Evolutionary conservation across 441 rosid genomes (phyloP).

Genomic region (Corymbia citriodora): DNA sequence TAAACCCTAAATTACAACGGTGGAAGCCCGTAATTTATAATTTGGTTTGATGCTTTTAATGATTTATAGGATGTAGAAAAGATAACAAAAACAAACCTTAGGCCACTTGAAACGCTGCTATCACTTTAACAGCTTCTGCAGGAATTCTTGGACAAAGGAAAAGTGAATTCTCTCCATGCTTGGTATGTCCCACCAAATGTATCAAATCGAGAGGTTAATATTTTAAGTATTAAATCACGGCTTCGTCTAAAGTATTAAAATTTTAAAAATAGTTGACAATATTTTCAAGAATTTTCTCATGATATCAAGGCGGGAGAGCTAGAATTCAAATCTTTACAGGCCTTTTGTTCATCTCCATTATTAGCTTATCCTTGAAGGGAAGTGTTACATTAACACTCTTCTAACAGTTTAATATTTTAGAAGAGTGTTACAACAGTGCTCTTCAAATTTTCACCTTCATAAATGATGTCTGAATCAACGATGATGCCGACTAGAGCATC

Average conservation of each 20-base stretch:
- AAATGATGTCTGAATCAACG: background rate
- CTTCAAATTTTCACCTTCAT: background rate
- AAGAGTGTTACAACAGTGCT: background rate
- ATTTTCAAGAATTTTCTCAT: background rate
- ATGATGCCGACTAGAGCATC: background rate
- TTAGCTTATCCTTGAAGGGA: background rate
- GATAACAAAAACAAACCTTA: background rate
- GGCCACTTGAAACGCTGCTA: background rate
- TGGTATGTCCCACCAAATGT: background rate
- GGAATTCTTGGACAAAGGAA: background rate
- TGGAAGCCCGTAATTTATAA: background rate
- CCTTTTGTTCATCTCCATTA: background rate
- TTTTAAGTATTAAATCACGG: background rate
- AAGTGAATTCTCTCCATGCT: background rate
- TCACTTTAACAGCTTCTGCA: background rate
- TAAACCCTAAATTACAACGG: background rate
- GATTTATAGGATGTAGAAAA: background rate
- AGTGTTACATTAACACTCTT: background rate
- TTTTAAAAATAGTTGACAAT: background rate
- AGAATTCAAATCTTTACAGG: background rate
- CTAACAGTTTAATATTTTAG: background rate
- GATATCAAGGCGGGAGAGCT: rapidly evolving
- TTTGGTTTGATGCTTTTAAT: background rate
- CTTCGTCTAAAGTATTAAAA: background rate
- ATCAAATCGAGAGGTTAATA: background rate